phyloP scores from a whole-genome alignment of 495 filamentous ascomycete genomes.

The Podospora sp. region DNA sequence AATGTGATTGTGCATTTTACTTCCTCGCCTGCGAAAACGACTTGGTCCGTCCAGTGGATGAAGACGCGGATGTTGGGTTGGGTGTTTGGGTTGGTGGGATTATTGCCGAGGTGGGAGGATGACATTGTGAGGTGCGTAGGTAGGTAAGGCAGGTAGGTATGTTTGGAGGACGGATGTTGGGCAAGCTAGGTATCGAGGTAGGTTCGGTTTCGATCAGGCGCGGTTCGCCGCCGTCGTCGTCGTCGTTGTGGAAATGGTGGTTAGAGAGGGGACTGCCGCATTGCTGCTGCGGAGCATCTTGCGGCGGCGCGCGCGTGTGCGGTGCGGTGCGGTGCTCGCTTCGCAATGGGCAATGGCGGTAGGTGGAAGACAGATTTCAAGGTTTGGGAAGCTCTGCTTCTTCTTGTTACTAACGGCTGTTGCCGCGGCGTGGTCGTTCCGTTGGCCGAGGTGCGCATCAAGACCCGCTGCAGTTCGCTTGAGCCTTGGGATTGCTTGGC shows the following conservation, averaged over 20 bases:
- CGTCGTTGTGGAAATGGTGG: slow-evolving; percentile 16
- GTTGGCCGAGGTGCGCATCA: not conserved
- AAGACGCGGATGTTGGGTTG: slow-evolving; percentile 81
- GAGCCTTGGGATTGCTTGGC: slow-evolving; percentile 1
- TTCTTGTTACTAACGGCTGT: not conserved
- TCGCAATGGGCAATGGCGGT: not conserved
- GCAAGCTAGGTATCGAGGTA: not conserved
- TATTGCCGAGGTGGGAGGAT: slow-evolving; percentile 4
- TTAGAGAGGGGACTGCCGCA: slow-evolving; percentile 27
- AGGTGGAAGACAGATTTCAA: not conserved
- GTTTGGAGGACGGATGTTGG: not conserved
- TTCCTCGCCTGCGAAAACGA: slow-evolving; percentile 92
- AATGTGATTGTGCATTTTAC: slow-evolving; percentile 95
- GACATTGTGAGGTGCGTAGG: too few species aligned
- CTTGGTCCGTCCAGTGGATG: slow-evolving; percentile 86
- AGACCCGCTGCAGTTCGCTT: not conserved
- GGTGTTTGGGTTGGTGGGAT: not conserved
- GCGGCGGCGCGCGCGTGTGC: slow-evolving; percentile 14
- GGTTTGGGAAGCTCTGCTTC: not conserved
- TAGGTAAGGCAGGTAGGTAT: too few species aligned
- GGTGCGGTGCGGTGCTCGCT: slow-evolving; percentile 1
- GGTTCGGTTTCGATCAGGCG: not conserved
- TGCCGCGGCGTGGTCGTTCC: not conserved
- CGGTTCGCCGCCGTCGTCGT: too few species aligned
- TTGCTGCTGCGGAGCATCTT: slow-evolving; percentile 34